Percentiles rank a stretch among this genome's conserved stretches.
These are phyloP conservation scores for Pythium insidiosum DNA, from an alignment of 352 stramenopile genomes.

Conservation along the genomic window DNA sequence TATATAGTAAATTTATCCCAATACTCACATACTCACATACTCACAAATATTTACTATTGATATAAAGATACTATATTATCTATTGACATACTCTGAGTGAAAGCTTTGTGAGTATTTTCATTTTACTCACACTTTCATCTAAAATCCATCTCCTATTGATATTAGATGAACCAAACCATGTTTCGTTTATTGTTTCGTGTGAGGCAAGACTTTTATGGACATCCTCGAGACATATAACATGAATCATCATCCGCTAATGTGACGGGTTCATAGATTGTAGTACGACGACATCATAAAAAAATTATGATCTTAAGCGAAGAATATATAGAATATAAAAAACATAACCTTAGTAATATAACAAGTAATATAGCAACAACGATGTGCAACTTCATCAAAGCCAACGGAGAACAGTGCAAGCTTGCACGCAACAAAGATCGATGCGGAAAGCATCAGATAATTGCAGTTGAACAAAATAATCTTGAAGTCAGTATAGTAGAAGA, in stretches of 20 bases:
- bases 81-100: neutral
- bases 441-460: conserved; percentile 12
- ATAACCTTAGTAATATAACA: conserved; percentile 14
- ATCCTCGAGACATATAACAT: conserved; percentile 2
- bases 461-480: conserved; percentile 8
- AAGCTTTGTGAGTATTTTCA: neutral
- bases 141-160: conserved; percentile 14
- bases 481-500: conserved; percentile 20
- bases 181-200: too few species aligned
- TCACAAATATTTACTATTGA: neutral
- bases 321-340: conserved; percentile 11
- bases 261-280: neutral
- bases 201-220: conserved; percentile 16
- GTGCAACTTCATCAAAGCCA: conserved; percentile 13
- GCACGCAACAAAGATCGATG: conserved; percentile 15
- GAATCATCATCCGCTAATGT: conserved; percentile 10
- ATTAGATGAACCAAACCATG: too few species aligned
- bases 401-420: conserved; percentile 12
- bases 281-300: conserved; percentile 6
- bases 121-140: conserved; percentile 3
- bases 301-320: conserved; percentile 7
- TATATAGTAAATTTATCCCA: too few species aligned
- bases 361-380: too few species aligned
- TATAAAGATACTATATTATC: neutral
- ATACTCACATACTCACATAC: too few species aligned